Conservation (phyloP, 2,329 filamentous ascomycete species). For the Colletotrichum musae region DNA sequence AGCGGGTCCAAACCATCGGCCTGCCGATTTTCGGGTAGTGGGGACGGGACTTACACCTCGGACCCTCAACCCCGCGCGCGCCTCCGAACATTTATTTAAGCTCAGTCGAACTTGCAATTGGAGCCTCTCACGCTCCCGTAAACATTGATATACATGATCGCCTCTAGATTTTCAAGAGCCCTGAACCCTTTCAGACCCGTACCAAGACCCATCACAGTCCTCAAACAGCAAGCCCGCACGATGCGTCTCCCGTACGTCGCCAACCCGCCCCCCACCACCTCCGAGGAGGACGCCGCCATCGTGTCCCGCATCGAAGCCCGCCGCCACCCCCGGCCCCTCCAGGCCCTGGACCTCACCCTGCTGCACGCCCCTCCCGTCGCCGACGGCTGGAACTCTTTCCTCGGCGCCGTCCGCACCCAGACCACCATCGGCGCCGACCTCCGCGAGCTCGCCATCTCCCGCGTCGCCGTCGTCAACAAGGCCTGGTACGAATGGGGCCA, state of each 20-base stretch:
- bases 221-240: conserved; percentile 44
- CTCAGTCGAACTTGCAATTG: not conserved
- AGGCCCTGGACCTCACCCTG: conserved; percentile 81
- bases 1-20: conserved; percentile 19
- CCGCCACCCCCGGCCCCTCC: conserved; percentile 78
- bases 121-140: not conserved
- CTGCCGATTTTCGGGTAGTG: conserved; percentile 38
- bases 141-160: conserved; percentile 6
- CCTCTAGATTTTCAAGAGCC: conserved; percentile 6
- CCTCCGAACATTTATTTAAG: conserved; percentile 22
- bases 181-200: conserved; percentile 3
- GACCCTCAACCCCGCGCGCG: conserved; percentile 28
- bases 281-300: conserved; percentile 67
- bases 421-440: conserved; percentile 67
- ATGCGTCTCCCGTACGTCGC: conserved; percentile 80
- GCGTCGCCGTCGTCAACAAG: conserved; percentile 83
- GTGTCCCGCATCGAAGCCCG: conserved; percentile 75
- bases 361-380: conserved; percentile 82
- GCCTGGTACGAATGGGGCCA: conserved; percentile 91
- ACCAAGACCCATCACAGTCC: not conserved
- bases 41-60: conserved; percentile 36
- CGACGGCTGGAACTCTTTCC: conserved; percentile 81
- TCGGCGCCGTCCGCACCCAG: conserved; percentile 73
- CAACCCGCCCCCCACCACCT: conserved; percentile 62
- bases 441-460: conserved; percentile 84